Conservation (phyloP, 129 eudicot genomes). For the Flaveria sonorensis region DNA sequence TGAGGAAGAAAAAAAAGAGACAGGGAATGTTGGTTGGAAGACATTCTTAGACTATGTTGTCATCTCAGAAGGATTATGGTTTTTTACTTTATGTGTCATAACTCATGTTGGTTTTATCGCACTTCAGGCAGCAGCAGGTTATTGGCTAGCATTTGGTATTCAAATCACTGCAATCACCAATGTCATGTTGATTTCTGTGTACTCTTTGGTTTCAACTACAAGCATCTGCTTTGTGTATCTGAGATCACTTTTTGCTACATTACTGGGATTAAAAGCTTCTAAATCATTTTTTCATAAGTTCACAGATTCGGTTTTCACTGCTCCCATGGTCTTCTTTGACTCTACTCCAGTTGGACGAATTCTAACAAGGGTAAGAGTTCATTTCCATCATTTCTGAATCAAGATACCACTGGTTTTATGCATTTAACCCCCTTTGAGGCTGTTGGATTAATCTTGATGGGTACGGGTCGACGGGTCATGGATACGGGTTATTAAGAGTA, state of each 20-base stretch:
- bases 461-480: too few relatives aligned
- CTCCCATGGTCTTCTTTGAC: constrained; percentile 81
- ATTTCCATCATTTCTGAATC: background rate
- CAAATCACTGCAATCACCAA: constrained; percentile 47
- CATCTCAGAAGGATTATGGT: constrained; percentile 48
- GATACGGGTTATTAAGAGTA: too few relatives aligned
- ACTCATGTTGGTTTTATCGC: constrained; percentile 45
- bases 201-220: constrained; percentile 39
- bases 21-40: constrained; percentile 62
- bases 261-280: constrained; percentile 67
- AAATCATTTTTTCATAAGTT: constrained; percentile 51
- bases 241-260: constrained; percentile 48
- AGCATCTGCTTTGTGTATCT: constrained; percentile 52
- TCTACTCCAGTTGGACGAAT: constrained; percentile 78
- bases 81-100: constrained; percentile 20
- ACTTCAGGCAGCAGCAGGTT: constrained; percentile 68
- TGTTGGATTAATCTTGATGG: too few relatives aligned
- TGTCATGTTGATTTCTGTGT: constrained; percentile 42
- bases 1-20: constrained; percentile 61
- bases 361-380: constrained; percentile 56
- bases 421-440: background rate
- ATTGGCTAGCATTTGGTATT: constrained; percentile 63
- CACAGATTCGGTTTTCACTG: constrained; percentile 47
- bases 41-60: constrained; percentile 51
- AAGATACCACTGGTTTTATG: background rate